Conservation (phyloP, 1,284 basidiomycete species). For the Sporisorium reilianum region DNA sequence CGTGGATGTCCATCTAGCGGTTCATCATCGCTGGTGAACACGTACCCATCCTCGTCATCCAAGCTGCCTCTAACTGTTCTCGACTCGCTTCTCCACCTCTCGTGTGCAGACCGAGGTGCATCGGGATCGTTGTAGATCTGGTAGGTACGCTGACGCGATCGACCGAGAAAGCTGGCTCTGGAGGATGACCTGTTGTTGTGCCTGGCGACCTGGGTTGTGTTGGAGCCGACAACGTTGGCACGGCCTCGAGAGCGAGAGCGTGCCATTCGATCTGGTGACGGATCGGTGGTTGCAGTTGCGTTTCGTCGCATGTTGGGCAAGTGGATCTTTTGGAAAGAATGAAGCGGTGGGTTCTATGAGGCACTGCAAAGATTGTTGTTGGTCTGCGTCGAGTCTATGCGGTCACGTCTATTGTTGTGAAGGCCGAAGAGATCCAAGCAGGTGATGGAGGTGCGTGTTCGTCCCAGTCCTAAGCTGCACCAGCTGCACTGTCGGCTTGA, state of each 20-base stretch:
- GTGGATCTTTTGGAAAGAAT: background rate
- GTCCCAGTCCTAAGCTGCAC: background rate
- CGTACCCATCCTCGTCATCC: slow-evolving; percentile 36
- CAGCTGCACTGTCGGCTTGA: background rate
- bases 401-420: background rate
- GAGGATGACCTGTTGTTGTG: slow-evolving; percentile 35
- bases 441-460: background rate
- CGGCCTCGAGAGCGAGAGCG: slow-evolving; percentile 33
- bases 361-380: too few species aligned
- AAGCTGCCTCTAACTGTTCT: slow-evolving; percentile 39
- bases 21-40: slow-evolving; percentile 39
- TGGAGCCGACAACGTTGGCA: slow-evolving; percentile 25
- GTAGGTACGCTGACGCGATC: slow-evolving; percentile 42
- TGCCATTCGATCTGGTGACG: slow-evolving; percentile 21
- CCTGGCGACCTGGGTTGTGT: slow-evolving; percentile 11
- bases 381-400: background rate
- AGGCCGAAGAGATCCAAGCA: background rate
- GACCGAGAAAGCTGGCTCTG: slow-evolving; percentile 43
- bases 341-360: too few species aligned
- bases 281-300: slow-evolving; percentile 3
- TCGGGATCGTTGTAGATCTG: slow-evolving; percentile 27
- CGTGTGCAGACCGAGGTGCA: too few species aligned
- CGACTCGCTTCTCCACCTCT: slow-evolving; percentile 40
- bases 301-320: slow-evolving; percentile 6
- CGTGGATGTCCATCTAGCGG: background rate